Evolutionary conservation across 2,329 filamentous ascomycete genomes (phyloP).

Genomic region (Pyrenochaeta sp.): DNA sequence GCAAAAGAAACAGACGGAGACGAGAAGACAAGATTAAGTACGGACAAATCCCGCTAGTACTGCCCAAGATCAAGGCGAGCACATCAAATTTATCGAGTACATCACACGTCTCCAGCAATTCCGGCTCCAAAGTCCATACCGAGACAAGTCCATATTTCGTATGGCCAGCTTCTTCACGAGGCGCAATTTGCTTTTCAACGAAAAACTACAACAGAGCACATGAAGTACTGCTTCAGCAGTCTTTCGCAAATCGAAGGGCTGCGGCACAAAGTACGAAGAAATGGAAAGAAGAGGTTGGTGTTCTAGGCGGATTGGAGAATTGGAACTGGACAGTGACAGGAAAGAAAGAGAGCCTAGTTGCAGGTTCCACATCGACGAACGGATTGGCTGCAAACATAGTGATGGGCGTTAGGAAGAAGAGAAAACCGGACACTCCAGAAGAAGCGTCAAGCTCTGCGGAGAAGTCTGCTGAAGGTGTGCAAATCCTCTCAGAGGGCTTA

Average conservation of each 20-base stretch:
- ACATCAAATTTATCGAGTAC: constrained; percentile 50
- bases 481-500: constrained; percentile 29
- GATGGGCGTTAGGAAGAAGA: constrained; percentile 47
- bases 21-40: constrained; percentile 43
- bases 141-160: constrained; percentile 68
- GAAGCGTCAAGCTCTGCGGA: constrained; percentile 7
- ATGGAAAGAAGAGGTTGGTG: constrained; percentile 74
- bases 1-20: constrained; percentile 25
- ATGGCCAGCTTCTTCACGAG: constrained; percentile 70
- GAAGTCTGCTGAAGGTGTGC: constrained; percentile 13
- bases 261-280: constrained; percentile 71
- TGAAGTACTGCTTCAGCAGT: constrained; percentile 75
- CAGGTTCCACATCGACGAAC: constrained; percentile 4
- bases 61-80: constrained; percentile 70
- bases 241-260: constrained; percentile 73
- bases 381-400: constrained; percentile 29
- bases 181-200: constrained; percentile 69
- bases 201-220: constrained; percentile 71
- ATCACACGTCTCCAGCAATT: constrained; percentile 55
- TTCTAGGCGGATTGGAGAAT: constrained; percentile 40
- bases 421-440: constrained; percentile 37
- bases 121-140: constrained; percentile 54
- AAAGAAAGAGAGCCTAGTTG: constrained; percentile 24
- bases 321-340: constrained; percentile 44
- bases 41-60: constrained; percentile 69